Percentiles rank a stretch among this genome's conserved stretches.
These are phyloP conservation scores for Phytophthora parvispora DNA, from an alignment of 352 stramenopile species.

Conservation along the genomic window DNA sequence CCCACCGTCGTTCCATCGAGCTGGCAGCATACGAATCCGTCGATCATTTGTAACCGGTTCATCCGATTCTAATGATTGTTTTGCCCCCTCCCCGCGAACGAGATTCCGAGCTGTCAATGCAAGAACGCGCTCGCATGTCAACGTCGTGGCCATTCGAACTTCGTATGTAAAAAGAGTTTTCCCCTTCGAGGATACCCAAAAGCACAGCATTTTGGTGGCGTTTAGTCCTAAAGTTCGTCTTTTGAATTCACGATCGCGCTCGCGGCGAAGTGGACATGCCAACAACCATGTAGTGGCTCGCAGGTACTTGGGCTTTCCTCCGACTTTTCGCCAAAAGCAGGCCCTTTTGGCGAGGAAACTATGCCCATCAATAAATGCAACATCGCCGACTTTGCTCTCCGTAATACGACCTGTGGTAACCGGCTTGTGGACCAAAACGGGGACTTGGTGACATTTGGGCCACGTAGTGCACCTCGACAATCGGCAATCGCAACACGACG, in stretches of 20 bases:
- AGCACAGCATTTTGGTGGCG: too few relatives aligned
- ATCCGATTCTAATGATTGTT: neutral
- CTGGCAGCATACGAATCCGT: neutral
- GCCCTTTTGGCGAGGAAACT: neutral
- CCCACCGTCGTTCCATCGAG: neutral
- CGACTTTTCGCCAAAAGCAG: neutral
- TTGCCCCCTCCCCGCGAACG: neutral
- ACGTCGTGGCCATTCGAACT: neutral
- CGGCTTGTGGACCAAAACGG: slow-evolving; percentile 4
- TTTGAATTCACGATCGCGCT: neutral
- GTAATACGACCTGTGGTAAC: neutral
- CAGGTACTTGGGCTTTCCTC: neutral
- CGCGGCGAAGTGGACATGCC: neutral
- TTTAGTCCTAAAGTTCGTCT: neutral
- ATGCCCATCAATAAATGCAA: neutral
- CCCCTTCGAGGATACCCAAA: too few relatives aligned
- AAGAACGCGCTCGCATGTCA: neutral
- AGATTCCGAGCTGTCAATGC: neutral
- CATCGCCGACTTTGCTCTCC: slow-evolving; percentile 8
- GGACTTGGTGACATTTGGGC: slow-evolving; percentile 5
- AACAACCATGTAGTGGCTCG: neutral
- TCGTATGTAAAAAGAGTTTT: neutral
- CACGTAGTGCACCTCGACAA: neutral
- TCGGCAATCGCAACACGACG: slow-evolving; percentile 20
- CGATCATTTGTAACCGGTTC: neutral